Evolutionary conservation across 2,329 filamentous ascomycete species (phyloP), one percentile per base, ranked within the genome.

Genomic region (Fusarium sp.): DNA sequence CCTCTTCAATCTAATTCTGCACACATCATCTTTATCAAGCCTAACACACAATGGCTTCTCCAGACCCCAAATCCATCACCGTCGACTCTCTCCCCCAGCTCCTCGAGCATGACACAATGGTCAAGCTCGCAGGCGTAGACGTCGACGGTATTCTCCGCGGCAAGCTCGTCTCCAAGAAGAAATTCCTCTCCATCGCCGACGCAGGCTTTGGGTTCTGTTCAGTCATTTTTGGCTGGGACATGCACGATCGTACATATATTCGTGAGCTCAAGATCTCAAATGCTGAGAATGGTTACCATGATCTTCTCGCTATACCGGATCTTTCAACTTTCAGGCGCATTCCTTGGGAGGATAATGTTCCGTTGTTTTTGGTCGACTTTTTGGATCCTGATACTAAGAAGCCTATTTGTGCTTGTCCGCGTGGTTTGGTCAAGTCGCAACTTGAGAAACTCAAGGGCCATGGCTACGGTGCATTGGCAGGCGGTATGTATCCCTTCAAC

Each of bases 171-270:
- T 93, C 93, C 74, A 97, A 97, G 85, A 92, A 91, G 78, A 97
- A 98, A 83, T 97, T 98, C 80, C 84, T 97, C 37, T 93, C 92
- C 29, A 88, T 97, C 54, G 91, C 91, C n/a, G 81, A 88, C 41
- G 86, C 89, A 43, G 94, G 94, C 52, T 97, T 97, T 74, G 94
- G 94, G 55, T 97, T 97, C 84, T 97, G 94, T 84, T 96, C 92
- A 21, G 93, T 97, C 71, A 89, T 97, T 70, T 97, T 97, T 75
- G 94, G 94, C 78, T 97, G 94, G 94, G 94, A 98, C 80, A 97
- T 97, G 93, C 94, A 98, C 80, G 94, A 98, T 77, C 86, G 89
- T 83, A 97, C 93, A 13, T 98, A 97, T 80, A 91, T 93, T 78
- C 89, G 87, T 73, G 94, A 97, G 81, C 87, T 97, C 68, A 88